Evolutionary conservation across 1,139 yeast species (phyloP).

Genomic region (Hansenula lynferdii): DNA sequence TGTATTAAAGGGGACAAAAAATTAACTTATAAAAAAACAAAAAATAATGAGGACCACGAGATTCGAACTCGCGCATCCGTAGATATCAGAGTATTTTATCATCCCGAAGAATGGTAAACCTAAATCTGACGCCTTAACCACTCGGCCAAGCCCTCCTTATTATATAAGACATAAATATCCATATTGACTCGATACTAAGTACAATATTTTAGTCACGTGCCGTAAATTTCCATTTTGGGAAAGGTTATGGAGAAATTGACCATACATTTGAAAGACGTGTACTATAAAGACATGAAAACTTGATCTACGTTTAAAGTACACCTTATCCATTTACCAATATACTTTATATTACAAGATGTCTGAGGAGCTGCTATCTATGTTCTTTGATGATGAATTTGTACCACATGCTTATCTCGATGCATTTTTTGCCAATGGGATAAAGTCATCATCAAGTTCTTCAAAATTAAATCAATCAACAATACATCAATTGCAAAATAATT

Average conservation of each 20-base stretch:
- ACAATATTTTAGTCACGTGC: too few relatives aligned
- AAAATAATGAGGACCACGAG: constrained; percentile 29
- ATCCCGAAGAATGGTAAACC: constrained; percentile 18
- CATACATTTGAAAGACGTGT: too few relatives aligned
- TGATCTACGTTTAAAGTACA: too few relatives aligned
- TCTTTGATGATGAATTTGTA: constrained; percentile 42
- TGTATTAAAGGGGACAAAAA: not conserved
- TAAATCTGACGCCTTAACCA: constrained; percentile 43
- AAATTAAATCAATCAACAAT: constrained; percentile 21
- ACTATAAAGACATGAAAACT: too few relatives aligned
- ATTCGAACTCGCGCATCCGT: constrained; percentile 34
- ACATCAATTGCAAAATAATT: constrained; percentile 30
- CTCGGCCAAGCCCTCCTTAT: constrained; percentile 37
- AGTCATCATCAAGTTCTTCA: too few relatives aligned
- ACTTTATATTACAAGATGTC: constrained; percentile 4
- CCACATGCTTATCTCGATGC: constrained; percentile 47
- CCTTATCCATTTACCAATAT: too few relatives aligned
- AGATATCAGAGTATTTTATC: constrained; percentile 27
- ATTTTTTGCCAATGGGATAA: constrained; percentile 24
- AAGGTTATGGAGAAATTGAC: too few relatives aligned
- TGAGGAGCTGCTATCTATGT: constrained; percentile 37
- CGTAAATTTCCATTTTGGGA: too few relatives aligned
- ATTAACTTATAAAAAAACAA: constrained; percentile 1
- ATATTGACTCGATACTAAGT: too few relatives aligned
- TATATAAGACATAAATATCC: not conserved